Evolutionary conservation across 768 basidiomycete genomes (phyloP), one percentile per base, ranked within the genome.

Genomic region (Mrakia hoshinonis): DNA sequence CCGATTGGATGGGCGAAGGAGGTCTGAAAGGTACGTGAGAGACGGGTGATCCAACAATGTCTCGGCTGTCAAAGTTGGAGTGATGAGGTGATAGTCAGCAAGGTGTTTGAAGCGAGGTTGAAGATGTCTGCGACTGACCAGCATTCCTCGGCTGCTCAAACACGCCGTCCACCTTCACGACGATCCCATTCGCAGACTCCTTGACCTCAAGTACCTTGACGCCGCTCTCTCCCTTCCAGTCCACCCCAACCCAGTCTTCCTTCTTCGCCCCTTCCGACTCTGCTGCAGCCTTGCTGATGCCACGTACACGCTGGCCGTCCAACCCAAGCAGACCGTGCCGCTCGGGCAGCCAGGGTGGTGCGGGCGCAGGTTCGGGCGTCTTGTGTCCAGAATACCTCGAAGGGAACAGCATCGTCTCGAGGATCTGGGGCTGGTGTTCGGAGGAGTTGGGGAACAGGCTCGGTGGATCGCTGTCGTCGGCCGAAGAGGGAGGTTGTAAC

Each of bases 261-360:
- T 46, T 26, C 0, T 39, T 1, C 24, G 43, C 55, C 4, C 72
- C 72, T 73, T 83, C 81, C 64, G 83, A 80, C 43, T 55, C 49
- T 29, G 85, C 79, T 4, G 89, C 76, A 13, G 31, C 29, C 22
- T 34, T 46, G 39, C 93, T 83, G 67, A 99, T 80, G 69, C 65
- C 70, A 15, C 70, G 22, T 1, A 72, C 31, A 9, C 88, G 85
- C 82, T 99, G 96, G 7, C 92, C 86, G 70, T 89, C 83, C 26
- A 85, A 83, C 15, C 89, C 90, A 12, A 99, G 84, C 9, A 89
- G 84, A 31, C 94, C 92, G 34, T 77, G 75, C 0, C 89, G 90
- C 70, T 85, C 76, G 6, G 92, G 92, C 78, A 95, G 83, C 91
- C 92, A 95, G 6, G 92, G 91, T 6, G 90, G 87, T 75, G 82